Evolutionary conservation across 2,329 filamentous ascomycete genomes (phyloP), one percentile per base, ranked within the genome.

Genomic region (Fusarium dlaminii): DNA sequence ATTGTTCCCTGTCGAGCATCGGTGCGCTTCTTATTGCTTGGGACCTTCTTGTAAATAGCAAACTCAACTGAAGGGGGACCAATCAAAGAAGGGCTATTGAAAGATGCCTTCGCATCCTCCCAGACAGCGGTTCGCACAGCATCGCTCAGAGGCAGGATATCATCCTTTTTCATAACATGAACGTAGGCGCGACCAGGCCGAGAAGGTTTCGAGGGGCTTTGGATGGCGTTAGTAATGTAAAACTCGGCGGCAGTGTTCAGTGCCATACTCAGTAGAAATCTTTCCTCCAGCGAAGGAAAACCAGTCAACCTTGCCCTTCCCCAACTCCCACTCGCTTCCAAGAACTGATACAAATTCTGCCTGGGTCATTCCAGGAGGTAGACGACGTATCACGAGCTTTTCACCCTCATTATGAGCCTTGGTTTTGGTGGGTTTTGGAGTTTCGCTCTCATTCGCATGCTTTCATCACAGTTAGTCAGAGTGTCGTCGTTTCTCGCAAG

Each of bases 1-100:
- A 99, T 98, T 7, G 95, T 98, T 60, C 96, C 96, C 81, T 98
- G 94, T 20, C 95, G 91, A 60, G 91, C 90, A 85, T 99, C 96
- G 61, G 90, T 90, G 39, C 94, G 91, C 56, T 90, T 90, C 81
- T 94, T 94, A 40, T 87, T 89, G 67, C 90, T 90, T 3, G 96
- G 94, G 3, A 94, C 89, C 78, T 95, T 95, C 75, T 94, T 94
- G 84, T 95, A 97, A 2, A 93, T 90, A 24, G 95, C 91, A 78
- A 94, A 94, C 79, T 98, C 95, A 55, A 98, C 86, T 10, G 89
- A 88, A 0, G 96, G 95, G 3, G 93, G 93, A 0, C 93, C 93
- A 62, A 96, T 86, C 5, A 98, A 88, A 32, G 91, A 91, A 3
- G 92, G 84, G 76, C 92, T 94, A 70, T 89, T 91, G 77, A 88